Evolutionary conservation across 768 basidiomycete species (phyloP).

Genomic region (Solioccasus polychromus): DNA sequence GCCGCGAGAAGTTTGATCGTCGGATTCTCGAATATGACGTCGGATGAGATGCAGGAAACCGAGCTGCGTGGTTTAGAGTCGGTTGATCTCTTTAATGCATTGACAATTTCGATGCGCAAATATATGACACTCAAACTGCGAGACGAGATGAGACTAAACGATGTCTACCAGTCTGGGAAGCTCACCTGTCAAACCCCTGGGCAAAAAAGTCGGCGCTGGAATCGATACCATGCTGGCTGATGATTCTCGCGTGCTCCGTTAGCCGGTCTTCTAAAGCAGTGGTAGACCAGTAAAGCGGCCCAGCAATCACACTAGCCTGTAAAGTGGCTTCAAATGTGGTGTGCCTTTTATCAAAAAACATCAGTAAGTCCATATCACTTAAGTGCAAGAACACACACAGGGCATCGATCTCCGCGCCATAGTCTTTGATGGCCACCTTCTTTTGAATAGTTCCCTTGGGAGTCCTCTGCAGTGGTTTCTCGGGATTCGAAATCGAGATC

Average conservation of each 20-base stretch:
- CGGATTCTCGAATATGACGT: slow-evolving; percentile 38
- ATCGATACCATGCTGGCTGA: slow-evolving; percentile 4
- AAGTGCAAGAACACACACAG: slow-evolving; percentile 5
- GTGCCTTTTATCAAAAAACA: slow-evolving; percentile 5
- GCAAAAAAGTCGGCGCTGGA: slow-evolving; percentile 19
- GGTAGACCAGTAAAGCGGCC: slow-evolving; percentile 3
- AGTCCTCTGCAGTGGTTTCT: slow-evolving; percentile 41
- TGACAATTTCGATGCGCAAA: slow-evolving; percentile 19
- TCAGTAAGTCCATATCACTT: neutral
- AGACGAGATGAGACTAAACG: neutral
- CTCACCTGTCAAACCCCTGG: slow-evolving; percentile 35
- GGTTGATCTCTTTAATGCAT: slow-evolving; percentile 25
- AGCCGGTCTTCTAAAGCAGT: slow-evolving; percentile 18
- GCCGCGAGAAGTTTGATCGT: slow-evolving; percentile 25
- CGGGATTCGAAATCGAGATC: slow-evolving; percentile 40
- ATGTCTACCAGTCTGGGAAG: too few relatives aligned
- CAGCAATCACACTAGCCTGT: neutral
- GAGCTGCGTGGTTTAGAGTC: slow-evolving; percentile 20
- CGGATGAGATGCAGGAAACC: slow-evolving; percentile 20
- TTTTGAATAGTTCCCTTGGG: slow-evolving; percentile 27
- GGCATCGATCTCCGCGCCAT: slow-evolving; percentile 22
- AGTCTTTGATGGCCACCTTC: slow-evolving; percentile 17
- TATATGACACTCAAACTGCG: slow-evolving; percentile 23
- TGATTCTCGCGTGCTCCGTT: slow-evolving; percentile 1
- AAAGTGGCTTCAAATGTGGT: neutral